Percentiles rank a stretch among this genome's conserved stretches.
Conservation (phyloP, 768 basidiomycete species). For the Trametes villosa region DNA sequence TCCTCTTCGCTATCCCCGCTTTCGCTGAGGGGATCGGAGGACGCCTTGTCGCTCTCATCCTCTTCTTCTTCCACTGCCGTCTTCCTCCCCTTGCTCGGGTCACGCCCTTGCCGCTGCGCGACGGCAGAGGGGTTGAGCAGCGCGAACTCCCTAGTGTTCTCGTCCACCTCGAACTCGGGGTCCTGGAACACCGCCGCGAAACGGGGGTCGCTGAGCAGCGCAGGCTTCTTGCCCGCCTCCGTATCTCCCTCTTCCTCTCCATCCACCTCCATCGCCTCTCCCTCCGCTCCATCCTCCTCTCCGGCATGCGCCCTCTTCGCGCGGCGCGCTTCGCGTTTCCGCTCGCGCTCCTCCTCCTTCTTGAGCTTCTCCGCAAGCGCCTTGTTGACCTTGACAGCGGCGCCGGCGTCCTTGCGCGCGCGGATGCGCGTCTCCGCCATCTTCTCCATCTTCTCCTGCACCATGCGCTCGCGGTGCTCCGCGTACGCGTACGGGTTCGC, state of each 20-base stretch:
- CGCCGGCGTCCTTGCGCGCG: constrained; percentile 61
- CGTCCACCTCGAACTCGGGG: constrained; percentile 91
- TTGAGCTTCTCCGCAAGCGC: constrained; percentile 85
- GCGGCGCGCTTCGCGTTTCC: constrained; percentile 50
- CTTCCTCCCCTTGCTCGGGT: constrained; percentile 45
- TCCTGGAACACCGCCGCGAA: constrained; percentile 92
- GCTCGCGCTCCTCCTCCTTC: constrained; percentile 64
- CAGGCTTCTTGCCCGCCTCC: constrained; percentile 40
- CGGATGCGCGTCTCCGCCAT: constrained; percentile 93
- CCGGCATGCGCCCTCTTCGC: constrained; percentile 51
- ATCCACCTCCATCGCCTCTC: constrained; percentile 25
- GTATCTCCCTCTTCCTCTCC: constrained; percentile 36
- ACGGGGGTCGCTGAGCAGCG: constrained; percentile 80
- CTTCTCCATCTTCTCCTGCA: constrained; percentile 90
- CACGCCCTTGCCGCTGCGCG: constrained; percentile 50
- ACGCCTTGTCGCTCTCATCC: constrained; percentile 78
- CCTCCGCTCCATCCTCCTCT: constrained; percentile 41
- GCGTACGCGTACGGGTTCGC: constrained; percentile 96
- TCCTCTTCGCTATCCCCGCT: constrained; percentile 42
- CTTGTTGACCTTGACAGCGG: constrained; percentile 75
- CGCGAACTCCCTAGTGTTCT: constrained; percentile 85
- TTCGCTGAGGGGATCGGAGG: constrained; percentile 46
- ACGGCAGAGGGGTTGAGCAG: constrained; percentile 88
- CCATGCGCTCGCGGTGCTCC: constrained; percentile 88
- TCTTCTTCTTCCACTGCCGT: constrained; percentile 90